phyloP scores from a whole-genome alignment of 2,329 filamentous ascomycete species.

The Neoascochyta sp. region DNA sequence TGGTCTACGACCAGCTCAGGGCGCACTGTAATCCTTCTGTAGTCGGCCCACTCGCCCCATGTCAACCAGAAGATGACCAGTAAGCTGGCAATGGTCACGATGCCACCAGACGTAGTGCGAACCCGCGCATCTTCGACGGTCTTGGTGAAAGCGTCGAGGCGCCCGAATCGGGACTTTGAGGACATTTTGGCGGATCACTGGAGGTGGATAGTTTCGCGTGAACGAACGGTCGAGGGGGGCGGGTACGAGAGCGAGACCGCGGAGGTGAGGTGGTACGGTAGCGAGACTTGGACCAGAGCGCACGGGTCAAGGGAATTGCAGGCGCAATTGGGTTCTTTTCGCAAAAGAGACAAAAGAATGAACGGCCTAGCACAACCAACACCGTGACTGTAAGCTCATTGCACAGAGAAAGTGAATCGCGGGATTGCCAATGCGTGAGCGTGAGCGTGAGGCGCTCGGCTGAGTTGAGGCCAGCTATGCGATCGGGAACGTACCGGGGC shows the following conservation, averaged over 20 bases:
- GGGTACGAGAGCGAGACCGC: slow-evolving; percentile 9
- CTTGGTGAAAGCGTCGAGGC: slow-evolving; percentile 98
- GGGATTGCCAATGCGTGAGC: slow-evolving; percentile 18
- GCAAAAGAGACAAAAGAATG: slow-evolving; percentile 13
- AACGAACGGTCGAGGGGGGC: background rate
- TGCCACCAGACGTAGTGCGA: slow-evolving; percentile 89
- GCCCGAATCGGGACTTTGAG: slow-evolving; percentile 87
- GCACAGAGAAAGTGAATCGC: slow-evolving; percentile 18
- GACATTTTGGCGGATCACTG: slow-evolving; percentile 58
- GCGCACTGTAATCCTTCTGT: slow-evolving; percentile 77
- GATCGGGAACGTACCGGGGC: slow-evolving; percentile 16
- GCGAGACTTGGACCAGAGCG: too few relatives aligned
- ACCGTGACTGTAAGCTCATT: slow-evolving; percentile 21
- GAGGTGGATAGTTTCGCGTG: slow-evolving; percentile 6
- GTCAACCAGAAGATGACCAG: slow-evolving; percentile 83
- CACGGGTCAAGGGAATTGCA: slow-evolving; percentile 10
- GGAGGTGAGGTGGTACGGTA: slow-evolving; percentile 11
- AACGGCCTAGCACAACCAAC: slow-evolving; percentile 18
- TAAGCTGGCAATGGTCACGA: slow-evolving; percentile 89
- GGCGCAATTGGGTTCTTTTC: slow-evolving; percentile 10
- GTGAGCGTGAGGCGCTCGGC: slow-evolving; percentile 20
- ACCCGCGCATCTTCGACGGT: slow-evolving; percentile 97
- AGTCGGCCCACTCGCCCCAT: slow-evolving; percentile 95
- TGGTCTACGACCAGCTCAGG: slow-evolving; percentile 96
- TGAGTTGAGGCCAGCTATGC: slow-evolving; percentile 35